Conservation (phyloP, 2,329 filamentous ascomycete genomes). For the Tolypocladium endophyticum region DNA sequence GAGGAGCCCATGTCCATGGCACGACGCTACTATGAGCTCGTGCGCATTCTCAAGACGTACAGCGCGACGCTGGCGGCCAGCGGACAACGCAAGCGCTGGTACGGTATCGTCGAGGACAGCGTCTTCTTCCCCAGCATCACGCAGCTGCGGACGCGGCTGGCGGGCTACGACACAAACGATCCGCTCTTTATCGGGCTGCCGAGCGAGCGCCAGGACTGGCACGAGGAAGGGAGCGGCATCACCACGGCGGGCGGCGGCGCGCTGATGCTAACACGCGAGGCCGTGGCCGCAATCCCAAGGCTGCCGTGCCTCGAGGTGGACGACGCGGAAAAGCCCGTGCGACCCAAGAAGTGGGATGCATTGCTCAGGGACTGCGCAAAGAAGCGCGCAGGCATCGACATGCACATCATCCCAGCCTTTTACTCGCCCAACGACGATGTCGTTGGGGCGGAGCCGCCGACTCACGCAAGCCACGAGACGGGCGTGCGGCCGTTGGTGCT, state of each 20-base stretch:
- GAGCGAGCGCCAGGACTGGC: slow-evolving; percentile 32
- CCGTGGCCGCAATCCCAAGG: slow-evolving; percentile 21
- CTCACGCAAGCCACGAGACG: slow-evolving; percentile 24
- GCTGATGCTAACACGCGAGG: slow-evolving; percentile 27
- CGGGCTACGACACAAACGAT: slow-evolving; percentile 18
- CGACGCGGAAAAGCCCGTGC: slow-evolving; percentile 5
- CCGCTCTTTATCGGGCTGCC: slow-evolving; percentile 32
- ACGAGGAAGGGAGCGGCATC: slow-evolving; percentile 20
- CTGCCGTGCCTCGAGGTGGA: slow-evolving; percentile 25
- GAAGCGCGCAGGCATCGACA: slow-evolving; percentile 19
- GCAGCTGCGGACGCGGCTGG: slow-evolving; percentile 26
- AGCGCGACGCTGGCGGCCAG: slow-evolving; percentile 21
- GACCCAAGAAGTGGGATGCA: slow-evolving; percentile 27
- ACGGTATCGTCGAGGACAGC: slow-evolving; percentile 33
- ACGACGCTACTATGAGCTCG: slow-evolving; percentile 26
- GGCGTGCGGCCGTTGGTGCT: slow-evolving; percentile 30
- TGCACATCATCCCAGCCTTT: slow-evolving; percentile 32
- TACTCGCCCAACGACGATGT: slow-evolving; percentile 25
- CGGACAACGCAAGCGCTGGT: slow-evolving; percentile 27
- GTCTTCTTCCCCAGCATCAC: slow-evolving; percentile 33
- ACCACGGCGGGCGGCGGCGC: slow-evolving; percentile 34
- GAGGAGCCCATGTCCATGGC: slow-evolving; percentile 20
- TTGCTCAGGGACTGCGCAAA: slow-evolving; percentile 30
- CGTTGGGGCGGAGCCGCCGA: slow-evolving; percentile 14
- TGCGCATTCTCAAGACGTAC: slow-evolving; percentile 21